Evolutionary conservation across 495 filamentous ascomycete genomes (phyloP), one percentile per base, ranked within the genome.

Genomic region (Astrothelium macrocarpum): DNA sequence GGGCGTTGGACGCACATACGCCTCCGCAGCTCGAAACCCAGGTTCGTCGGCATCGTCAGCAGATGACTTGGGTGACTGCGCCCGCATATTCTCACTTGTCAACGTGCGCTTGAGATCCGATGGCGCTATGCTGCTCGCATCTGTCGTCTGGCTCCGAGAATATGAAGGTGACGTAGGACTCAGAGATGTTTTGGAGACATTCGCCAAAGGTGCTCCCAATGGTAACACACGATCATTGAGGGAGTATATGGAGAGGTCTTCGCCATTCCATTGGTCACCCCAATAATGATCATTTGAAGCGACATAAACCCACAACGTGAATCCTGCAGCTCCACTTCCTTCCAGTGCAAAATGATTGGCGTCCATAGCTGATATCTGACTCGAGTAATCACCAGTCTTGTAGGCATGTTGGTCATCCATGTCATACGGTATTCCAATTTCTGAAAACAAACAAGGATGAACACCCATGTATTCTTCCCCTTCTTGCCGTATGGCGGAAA

Each of bases 361-460:
- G 78, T 98, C 94, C 88, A 97, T 91, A 23, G 94, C 95, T 12
- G 88, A 86, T 32, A 86, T 89, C 70, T 98, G 94, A 66, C 90
- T 96, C 61, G 89, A 87, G 71, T 95, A 99, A 69, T 99, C 88
- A 2, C 94, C 94, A n/a, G 91, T 95, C 72, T 89, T 88, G 74
- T 99, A 99, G 1, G 94, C 94, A 66, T 91, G 76, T 74, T 96
- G 89, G 63, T 95, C 84, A 70, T 99, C 92, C 94, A 99, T 99
- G 73, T 99, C 95, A 71, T 96, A 99, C 0, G 94, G 94, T 65
- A 97, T 96, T 28, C 94, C 94, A 68, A 97, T 96, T 70, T 99
- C 94, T 1, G 90, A 95, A 72, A 96, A 88, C 12, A 98, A 77
- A 67, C 93, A 87, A 0, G 94, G 94, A 67, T 95, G 94, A 36